Percentiles rank a stretch among this genome's conserved stretches.
These are phyloP conservation scores for Fusarium anthophilum DNA, from an alignment of 2,329 filamentous ascomycete genomes.

Conservation along the genomic window DNA sequence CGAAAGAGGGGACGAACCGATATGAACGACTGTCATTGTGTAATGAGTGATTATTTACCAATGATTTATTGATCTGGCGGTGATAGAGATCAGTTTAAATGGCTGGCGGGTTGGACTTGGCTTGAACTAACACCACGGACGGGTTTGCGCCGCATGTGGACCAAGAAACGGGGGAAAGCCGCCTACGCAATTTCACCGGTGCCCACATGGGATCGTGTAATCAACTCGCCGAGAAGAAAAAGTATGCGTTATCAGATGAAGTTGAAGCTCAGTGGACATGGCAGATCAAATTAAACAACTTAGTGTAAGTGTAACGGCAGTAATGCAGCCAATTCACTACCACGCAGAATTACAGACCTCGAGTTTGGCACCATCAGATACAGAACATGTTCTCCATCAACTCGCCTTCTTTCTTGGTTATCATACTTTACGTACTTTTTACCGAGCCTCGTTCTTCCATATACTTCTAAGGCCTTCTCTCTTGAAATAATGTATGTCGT, in stretches of 20 bases:
- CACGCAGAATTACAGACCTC: background rate
- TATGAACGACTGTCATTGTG: conserved; percentile 49
- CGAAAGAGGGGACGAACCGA: conserved; percentile 38
- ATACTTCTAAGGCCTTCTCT: background rate
- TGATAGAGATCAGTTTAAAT: background rate
- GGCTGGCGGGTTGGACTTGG: background rate
- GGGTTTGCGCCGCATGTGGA: background rate
- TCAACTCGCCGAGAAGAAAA: no score
- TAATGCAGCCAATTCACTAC: background rate
- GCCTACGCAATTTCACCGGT: background rate
- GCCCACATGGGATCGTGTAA: background rate
- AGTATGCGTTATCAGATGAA: background rate
- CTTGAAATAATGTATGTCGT: rapidly evolving
- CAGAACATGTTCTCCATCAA: background rate
- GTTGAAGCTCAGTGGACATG: background rate
- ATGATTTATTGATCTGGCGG: background rate
- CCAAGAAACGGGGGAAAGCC: background rate
- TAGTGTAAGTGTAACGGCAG: background rate
- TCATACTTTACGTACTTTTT: rapidly evolving
- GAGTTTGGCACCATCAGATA: background rate
- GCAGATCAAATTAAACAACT: background rate
- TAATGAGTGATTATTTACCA: background rate
- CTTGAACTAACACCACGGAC: background rate
- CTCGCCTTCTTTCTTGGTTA: background rate
- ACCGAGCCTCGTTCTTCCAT: no score